These are phyloP conservation scores for Globisporangium middletonii DNA, from an alignment of 352 stramenopile genomes.

Conservation along the genomic window DNA sequence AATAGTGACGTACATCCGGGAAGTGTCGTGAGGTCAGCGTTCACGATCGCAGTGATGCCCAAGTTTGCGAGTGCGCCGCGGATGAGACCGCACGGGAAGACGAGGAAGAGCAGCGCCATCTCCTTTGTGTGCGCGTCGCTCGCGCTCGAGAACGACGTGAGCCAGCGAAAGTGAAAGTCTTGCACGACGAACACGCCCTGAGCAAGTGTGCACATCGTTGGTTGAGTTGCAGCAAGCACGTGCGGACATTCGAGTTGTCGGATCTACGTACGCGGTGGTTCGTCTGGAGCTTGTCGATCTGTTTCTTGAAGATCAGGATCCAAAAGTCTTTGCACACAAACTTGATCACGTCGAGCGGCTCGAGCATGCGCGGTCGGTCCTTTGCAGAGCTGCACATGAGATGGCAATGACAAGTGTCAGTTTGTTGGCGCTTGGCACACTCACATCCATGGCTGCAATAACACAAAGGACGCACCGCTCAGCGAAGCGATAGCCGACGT, in stretches of 20 bases:
- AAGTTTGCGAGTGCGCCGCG: slow-evolving; percentile 93
- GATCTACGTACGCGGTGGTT: slow-evolving; percentile 88
- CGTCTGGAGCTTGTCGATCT: slow-evolving; percentile 98
- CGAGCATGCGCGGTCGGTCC: slow-evolving; percentile 74
- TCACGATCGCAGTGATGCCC: slow-evolving; percentile 93
- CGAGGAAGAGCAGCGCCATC: slow-evolving; percentile 90
- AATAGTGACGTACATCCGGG: slow-evolving; percentile 91
- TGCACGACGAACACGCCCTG: slow-evolving; percentile 93
- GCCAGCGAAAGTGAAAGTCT: slow-evolving; percentile 93
- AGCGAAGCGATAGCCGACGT: slow-evolving; percentile 81
- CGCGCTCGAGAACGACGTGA: slow-evolving; percentile 75
- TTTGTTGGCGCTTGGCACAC: not conserved
- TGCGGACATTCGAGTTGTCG: no score
- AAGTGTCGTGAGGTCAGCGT: slow-evolving; percentile 90
- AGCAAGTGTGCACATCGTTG: not conserved
- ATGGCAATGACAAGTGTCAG: not conserved
- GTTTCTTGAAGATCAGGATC: slow-evolving; percentile 96
- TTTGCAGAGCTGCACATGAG: slow-evolving; percentile 29
- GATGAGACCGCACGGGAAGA: slow-evolving; percentile 95
- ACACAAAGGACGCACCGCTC: slow-evolving; percentile 33
- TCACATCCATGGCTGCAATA: not conserved
- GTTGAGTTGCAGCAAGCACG: not conserved
- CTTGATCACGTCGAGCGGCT: slow-evolving; percentile 95
- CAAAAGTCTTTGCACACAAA: slow-evolving; percentile 99
- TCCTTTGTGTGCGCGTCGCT: slow-evolving; percentile 84